phyloP scores from a whole-genome alignment of 2,329 filamentous ascomycete species.

The Pyrenophora graminea region DNA sequence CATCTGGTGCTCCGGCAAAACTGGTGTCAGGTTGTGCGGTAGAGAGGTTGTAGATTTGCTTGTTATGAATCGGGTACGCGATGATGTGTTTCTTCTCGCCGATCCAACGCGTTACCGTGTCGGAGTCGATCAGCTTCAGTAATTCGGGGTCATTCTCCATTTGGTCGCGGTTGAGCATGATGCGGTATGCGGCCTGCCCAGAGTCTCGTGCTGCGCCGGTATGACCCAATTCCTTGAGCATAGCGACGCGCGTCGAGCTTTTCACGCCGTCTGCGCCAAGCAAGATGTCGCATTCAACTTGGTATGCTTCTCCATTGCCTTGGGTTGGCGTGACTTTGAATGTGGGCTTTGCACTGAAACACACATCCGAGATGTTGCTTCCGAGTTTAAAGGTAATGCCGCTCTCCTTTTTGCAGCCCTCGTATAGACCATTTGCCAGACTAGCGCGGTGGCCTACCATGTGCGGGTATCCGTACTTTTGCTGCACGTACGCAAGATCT shows the following conservation, averaged over 20 bases:
- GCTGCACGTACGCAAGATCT: constrained; percentile 67
- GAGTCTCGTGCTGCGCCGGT: constrained; percentile 67
- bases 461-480: constrained; percentile 74
- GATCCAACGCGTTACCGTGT: constrained; percentile 75
- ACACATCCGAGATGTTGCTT: constrained; percentile 59
- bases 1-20: constrained; percentile 60
- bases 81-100: constrained; percentile 77
- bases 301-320: constrained; percentile 56
- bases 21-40: constrained; percentile 65
- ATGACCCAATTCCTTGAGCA: constrained; percentile 60
- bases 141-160: constrained; percentile 71
- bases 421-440: constrained; percentile 69
- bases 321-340: constrained; percentile 63
- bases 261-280: constrained; percentile 57
- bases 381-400: constrained; percentile 71
- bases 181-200: constrained; percentile 76
- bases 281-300: constrained; percentile 55
- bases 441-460: constrained; percentile 79
- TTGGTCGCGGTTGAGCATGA: constrained; percentile 71
- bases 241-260: constrained; percentile 51
- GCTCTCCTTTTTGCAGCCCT: constrained; percentile 67
- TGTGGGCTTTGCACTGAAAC: constrained; percentile 60
- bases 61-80: constrained; percentile 72
- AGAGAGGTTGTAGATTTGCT: constrained; percentile 69
- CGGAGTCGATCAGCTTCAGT: constrained; percentile 66